These are phyloP conservation scores for Urochloa ruziziensis DNA, from an alignment of 176 grass and related monocot genomes.

Conservation along the genomic window DNA sequence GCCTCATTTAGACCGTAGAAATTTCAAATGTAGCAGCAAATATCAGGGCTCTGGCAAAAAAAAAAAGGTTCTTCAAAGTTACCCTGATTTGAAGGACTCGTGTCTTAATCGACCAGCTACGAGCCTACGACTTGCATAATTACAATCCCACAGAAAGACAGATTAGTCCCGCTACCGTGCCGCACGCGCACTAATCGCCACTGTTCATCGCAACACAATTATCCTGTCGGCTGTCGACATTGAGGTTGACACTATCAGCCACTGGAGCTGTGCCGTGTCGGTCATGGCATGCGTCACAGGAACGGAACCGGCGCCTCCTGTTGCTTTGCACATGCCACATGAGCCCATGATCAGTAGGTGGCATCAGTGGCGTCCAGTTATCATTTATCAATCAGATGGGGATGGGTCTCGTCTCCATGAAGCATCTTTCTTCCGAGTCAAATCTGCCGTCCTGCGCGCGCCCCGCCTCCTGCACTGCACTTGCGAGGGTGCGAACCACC, in stretches of 20 bases:
- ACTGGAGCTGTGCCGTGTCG: neutral
- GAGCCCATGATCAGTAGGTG: conserved; percentile 10
- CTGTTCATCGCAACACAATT: neutral
- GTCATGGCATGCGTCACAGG: conserved; percentile 11
- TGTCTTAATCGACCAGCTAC: neutral
- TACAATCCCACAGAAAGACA: neutral
- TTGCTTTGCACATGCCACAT: conserved; percentile 11
- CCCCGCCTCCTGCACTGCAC: neutral
- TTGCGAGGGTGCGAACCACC: neutral
- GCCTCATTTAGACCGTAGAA: neutral
- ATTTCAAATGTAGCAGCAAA: neutral
- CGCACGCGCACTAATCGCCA: neutral
- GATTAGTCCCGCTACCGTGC: neutral
- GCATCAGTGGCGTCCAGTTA: neutral
- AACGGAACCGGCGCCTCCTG: neutral
- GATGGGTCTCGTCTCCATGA: neutral
- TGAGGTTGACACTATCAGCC: neutral
- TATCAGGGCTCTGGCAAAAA: neutral
- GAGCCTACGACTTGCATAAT: neutral
- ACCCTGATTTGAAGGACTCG: neutral
- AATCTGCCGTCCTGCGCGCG: neutral
- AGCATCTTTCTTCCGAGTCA: conserved; percentile 22
- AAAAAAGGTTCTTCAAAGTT: neutral
- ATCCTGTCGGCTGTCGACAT: neutral
- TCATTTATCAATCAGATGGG: neutral